A percentile compares a stretch with the other conserved stretches of the same genome.
These are phyloP conservation scores for Ensete ventricosum DNA, from an alignment of 176 grass and related monocot genomes.

Conservation along the genomic window DNA sequence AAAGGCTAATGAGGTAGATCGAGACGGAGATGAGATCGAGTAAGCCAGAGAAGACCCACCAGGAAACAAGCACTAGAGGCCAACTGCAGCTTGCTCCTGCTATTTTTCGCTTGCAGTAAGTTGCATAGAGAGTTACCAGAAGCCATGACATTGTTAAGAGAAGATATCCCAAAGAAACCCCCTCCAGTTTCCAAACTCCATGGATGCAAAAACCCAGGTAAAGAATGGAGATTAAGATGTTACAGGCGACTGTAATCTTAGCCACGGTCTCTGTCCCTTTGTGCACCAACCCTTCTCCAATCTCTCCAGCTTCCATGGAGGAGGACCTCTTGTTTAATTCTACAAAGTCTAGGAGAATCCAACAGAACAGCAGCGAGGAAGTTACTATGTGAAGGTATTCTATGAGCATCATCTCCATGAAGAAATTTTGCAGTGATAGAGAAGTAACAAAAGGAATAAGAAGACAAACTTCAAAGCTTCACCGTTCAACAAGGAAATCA, in stretches of 20 bases:
- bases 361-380: constrained; percentile 29
- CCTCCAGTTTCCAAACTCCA: constrained; percentile 24
- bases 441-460: neutral
- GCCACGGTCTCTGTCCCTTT: constrained; percentile 1
- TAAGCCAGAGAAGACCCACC: constrained; percentile 55
- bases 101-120: constrained; percentile 30
- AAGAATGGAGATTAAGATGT: constrained; percentile 10
- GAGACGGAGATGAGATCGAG: constrained; percentile 26
- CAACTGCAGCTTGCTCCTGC: constrained; percentile 13
- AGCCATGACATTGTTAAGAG: constrained; percentile 45
- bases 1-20: constrained; percentile 22
- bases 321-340: constrained; percentile 9
- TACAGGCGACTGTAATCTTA: constrained; percentile 25
- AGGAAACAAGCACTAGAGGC: constrained; percentile 46
- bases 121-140: constrained; percentile 32
- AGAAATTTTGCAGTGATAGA: too few species aligned
- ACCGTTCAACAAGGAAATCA: neutral
- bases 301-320: constrained; percentile 1
- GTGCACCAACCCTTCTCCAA: neutral
- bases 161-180: constrained; percentile 9
- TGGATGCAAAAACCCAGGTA: constrained; percentile 27
- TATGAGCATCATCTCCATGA: neutral
- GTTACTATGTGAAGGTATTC: constrained; percentile 25
- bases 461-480: neutral
- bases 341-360: constrained; percentile 24